Evolutionary conservation across 257 asterid genomes (phyloP).

Genomic region (Paulownia fortunei): DNA sequence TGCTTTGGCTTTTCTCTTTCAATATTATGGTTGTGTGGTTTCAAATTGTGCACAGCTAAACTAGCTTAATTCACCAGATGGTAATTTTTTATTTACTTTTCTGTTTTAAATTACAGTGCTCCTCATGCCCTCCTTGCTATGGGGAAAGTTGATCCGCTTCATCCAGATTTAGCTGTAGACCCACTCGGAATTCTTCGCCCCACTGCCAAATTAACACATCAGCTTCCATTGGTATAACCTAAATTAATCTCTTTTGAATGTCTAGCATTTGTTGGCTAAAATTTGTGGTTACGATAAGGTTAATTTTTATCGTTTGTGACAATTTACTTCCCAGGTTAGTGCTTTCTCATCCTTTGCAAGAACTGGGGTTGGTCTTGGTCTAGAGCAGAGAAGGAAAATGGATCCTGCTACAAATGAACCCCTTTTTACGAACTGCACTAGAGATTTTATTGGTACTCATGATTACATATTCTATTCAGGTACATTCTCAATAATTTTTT

Average conservation of each 20-base stretch:
- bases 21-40: conserved; percentile 15
- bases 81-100: background rate
- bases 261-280: background rate
- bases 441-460: conserved; percentile 93
- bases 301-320: conserved; percentile 5
- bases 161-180: conserved; percentile 81
- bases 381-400: conserved; percentile 91
- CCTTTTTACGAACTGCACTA: conserved; percentile 86
- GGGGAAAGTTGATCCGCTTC: conserved; percentile 93
- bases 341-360: conserved; percentile 96
- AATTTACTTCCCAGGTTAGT: conserved; percentile 69
- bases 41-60: conserved; percentile 11
- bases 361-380: conserved; percentile 67
- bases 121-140: conserved; percentile 95
- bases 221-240: conserved; percentile 80
- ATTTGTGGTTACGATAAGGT: background rate
- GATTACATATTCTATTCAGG: conserved; percentile 99
- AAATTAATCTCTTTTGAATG: background rate
- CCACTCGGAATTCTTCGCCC: conserved; percentile 94
- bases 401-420: conserved; percentile 93
- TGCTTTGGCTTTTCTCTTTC: conserved; percentile 31
- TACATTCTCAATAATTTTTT: conserved; percentile 28
- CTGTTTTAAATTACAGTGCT: conserved; percentile 61
- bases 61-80: conserved; percentile 5
- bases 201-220: conserved; percentile 73